Evolutionary conservation across 164 flowering plant species (phyloP).

Genomic region (Dillenia suffruticosa): DNA sequence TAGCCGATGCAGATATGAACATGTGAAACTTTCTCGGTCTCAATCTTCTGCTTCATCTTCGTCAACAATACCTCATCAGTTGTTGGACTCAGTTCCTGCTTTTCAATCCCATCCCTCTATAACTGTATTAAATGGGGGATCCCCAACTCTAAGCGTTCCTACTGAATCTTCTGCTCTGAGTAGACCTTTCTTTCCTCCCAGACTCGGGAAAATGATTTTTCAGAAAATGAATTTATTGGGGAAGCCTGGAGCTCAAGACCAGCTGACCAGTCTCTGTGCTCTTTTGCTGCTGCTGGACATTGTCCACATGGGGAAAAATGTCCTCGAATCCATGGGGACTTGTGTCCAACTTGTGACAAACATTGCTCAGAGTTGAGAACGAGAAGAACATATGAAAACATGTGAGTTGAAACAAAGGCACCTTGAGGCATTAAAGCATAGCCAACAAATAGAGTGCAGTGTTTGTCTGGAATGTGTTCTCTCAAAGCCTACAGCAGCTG

Average conservation of each 20-base stretch:
- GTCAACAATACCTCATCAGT: constrained; percentile 28
- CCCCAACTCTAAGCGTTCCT: constrained; percentile 9
- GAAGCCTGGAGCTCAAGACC: constrained; percentile 28
- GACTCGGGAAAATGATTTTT: constrained; percentile 16
- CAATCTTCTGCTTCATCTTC: constrained; percentile 44
- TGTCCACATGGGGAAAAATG: constrained; percentile 90
- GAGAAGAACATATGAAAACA: constrained; percentile 62
- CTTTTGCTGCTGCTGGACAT: constrained; percentile 89
- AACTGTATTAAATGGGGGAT: constrained; percentile 8
- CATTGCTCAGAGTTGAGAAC: constrained; percentile 73
- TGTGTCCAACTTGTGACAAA: constrained; percentile 77
- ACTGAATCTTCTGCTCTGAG: constrained; percentile 31
- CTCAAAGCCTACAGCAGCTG: constrained; percentile 75
- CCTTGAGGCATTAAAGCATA: constrained; percentile 65
- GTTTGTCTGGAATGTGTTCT: constrained; percentile 94
- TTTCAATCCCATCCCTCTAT: constrained; percentile 20
- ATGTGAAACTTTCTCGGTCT: constrained; percentile 57
- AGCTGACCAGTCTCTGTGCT: constrained; percentile 58
- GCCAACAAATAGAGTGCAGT: constrained; percentile 96
- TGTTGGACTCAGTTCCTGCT: constrained; percentile 20
- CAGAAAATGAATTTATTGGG: constrained; percentile 18
- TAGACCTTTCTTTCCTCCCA: constrained; percentile 26
- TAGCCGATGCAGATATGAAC: constrained; percentile 91
- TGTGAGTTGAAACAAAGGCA: constrained; percentile 73
- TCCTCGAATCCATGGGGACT: constrained; percentile 83